phyloP scores from a whole-genome alignment of 2,329 filamentous ascomycete genomes.

The Dactylellina cionopaga region DNA sequence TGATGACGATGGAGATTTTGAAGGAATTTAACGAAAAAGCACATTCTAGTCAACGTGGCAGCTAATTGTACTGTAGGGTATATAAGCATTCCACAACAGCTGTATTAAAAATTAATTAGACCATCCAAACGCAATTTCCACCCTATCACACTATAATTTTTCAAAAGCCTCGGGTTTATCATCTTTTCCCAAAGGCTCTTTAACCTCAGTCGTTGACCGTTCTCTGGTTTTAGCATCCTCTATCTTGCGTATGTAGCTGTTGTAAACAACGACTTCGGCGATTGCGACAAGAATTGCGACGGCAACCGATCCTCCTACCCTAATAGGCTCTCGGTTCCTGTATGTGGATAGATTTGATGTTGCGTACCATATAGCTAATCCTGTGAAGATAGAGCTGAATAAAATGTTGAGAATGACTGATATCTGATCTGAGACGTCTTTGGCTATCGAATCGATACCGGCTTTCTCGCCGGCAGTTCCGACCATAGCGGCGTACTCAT shows the following conservation, averaged over 20 bases:
- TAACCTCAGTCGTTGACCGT: constrained; percentile 20
- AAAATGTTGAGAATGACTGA: constrained; percentile 45
- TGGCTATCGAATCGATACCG: constrained; percentile 22
- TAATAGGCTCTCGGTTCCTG: constrained; percentile 15
- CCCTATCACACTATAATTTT: too few relatives aligned
- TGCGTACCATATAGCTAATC: constrained; percentile 44
- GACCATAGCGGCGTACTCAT: constrained; percentile 31
- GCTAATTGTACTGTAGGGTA: background rate
- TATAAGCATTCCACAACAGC: too few relatives aligned
- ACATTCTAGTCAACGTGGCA: too few relatives aligned
- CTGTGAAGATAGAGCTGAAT: constrained; percentile 42
- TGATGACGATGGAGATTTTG: constrained; percentile 96
- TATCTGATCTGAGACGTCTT: constrained; percentile 41
- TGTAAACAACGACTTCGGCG: constrained; percentile 41
- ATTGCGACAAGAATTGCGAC: constrained; percentile 35
- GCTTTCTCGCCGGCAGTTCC: constrained; percentile 1
- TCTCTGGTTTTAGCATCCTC: constrained; percentile 28
- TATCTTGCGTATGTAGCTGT: constrained; percentile 39
- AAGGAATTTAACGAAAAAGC: constrained; percentile 82
- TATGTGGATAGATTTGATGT: constrained; percentile 42
- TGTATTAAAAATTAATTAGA: too few relatives aligned
- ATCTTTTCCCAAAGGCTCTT: background rate
- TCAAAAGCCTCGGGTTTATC: background rate
- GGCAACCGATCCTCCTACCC: constrained; percentile 31
- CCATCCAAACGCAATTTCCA: too few relatives aligned